Conservation (phyloP, 306 rosid species). For the Medicago arabica region DNA sequence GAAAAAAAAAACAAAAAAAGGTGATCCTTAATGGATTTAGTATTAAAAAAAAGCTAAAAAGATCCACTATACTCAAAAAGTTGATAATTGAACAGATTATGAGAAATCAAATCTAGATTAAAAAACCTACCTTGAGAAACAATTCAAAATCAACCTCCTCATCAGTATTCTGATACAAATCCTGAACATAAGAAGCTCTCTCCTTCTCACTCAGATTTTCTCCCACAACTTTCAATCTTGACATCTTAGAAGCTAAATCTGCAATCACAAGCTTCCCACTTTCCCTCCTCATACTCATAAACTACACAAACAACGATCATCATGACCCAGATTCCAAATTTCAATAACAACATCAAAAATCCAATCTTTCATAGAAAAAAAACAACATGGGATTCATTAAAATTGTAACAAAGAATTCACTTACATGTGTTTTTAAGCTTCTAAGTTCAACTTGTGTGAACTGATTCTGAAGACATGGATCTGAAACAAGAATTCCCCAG, state of each 20-base stretch:
- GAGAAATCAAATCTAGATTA: slow-evolving; percentile 26
- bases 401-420: slow-evolving; percentile 12
- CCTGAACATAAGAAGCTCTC: slow-evolving; percentile 79
- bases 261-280: slow-evolving; percentile 69
- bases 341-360: slow-evolving; percentile 19
- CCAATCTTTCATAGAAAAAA: slow-evolving; percentile 23
- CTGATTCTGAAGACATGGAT: slow-evolving; percentile 97
- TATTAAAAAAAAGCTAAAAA: neutral
- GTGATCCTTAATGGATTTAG: neutral
- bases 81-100: slow-evolving; percentile 21
- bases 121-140: slow-evolving; percentile 75
- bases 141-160: slow-evolving; percentile 89
- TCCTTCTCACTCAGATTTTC: slow-evolving; percentile 87
- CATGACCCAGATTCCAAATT: slow-evolving; percentile 38
- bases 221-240: slow-evolving; percentile 81
- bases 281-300: slow-evolving; percentile 87
- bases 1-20: slow-evolving; percentile 7
- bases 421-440: slow-evolving; percentile 80
- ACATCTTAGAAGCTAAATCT: slow-evolving; percentile 90
- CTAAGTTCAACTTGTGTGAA: slow-evolving; percentile 99
- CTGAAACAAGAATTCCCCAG: slow-evolving; percentile 96
- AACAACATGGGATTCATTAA: neutral
- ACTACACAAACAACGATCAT: slow-evolving; percentile 52
- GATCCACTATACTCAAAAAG: slow-evolving; percentile 30
- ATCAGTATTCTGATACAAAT: slow-evolving; percentile 67